Conservation (phyloP, 2,329 filamentous ascomycete genomes). For the Rutstroemia sp. region DNA sequence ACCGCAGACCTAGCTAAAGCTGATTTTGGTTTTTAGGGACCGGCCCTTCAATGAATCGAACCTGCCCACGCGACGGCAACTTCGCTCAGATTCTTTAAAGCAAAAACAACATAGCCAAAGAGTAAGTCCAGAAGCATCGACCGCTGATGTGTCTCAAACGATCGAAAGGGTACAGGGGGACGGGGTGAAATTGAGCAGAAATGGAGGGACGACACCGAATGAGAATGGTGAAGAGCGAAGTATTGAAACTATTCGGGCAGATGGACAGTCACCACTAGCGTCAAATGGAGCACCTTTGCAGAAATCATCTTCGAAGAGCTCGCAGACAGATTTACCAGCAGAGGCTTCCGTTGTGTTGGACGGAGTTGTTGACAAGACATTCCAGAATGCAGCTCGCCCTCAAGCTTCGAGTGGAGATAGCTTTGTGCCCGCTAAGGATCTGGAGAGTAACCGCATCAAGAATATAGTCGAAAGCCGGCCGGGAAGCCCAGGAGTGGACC, state of each 20-base stretch:
- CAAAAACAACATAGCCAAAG: constrained; percentile 29
- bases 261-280: constrained; percentile 1
- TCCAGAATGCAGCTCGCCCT: constrained; percentile 16
- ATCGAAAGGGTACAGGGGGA: constrained; percentile 18
- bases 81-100: constrained; percentile 38
- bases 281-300: constrained; percentile 17
- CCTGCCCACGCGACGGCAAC: constrained; percentile 42
- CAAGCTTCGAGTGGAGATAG: constrained; percentile 8
- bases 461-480: constrained; percentile 22
- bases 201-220: constrained; percentile 19
- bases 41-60: constrained; percentile 44
- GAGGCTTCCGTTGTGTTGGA: constrained; percentile 18
- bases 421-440: constrained; percentile 11
- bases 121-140: constrained; percentile 17
- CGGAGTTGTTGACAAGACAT: constrained; percentile 20
- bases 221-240: constrained; percentile 16
- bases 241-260: constrained; percentile 12
- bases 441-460: constrained; percentile 23
- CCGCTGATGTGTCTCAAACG: constrained; percentile 16
- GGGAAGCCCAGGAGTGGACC: constrained; percentile 28
- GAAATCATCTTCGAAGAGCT: constrained; percentile 26
- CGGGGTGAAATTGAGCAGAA: constrained; percentile 22
- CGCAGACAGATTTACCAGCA: constrained; percentile 24
- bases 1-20: constrained; percentile 8
- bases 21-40: constrained; percentile 33